These are phyloP conservation scores for Ceratocystis eucalypticola DNA, from an alignment of 2,329 filamentous ascomycete species.

Conservation along the genomic window DNA sequence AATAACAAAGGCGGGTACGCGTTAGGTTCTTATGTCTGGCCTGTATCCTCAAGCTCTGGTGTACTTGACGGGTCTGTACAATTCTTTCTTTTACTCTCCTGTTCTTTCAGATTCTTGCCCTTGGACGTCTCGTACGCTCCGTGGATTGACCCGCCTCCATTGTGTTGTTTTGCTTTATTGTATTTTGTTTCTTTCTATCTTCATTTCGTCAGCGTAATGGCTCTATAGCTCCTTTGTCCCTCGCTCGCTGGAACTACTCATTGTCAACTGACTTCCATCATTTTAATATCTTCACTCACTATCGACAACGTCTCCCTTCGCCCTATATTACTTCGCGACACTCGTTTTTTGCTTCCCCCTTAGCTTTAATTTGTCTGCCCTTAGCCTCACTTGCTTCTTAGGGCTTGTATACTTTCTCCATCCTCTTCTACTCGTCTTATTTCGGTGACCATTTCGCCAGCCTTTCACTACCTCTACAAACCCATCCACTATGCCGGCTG, in stretches of 20 bases:
- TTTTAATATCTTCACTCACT: background rate
- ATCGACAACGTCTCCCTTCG: background rate
- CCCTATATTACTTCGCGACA: constrained; percentile 8
- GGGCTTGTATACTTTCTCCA: background rate
- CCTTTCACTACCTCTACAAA: background rate
- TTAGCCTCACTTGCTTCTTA: background rate
- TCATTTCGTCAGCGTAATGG: background rate
- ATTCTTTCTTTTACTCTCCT: background rate
- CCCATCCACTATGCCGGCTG: constrained; percentile 9
- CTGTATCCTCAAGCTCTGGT: background rate
- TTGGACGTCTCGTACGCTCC: background rate
- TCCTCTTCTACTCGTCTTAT: background rate
- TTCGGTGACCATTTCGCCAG: background rate
- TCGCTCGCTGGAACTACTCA: background rate
- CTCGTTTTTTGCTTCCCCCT: background rate
- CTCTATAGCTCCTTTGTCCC: background rate
- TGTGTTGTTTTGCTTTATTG: background rate
- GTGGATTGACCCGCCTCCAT: background rate
- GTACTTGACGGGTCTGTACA: no score
- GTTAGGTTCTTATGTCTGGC: constrained; percentile 1
- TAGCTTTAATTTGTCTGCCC: background rate
- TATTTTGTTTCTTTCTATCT: background rate
- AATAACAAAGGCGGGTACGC: background rate
- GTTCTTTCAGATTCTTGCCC: background rate
- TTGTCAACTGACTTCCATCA: background rate